phyloP scores from a whole-genome alignment of 75 land plant species.

The Sequoiadendron giganteum region DNA sequence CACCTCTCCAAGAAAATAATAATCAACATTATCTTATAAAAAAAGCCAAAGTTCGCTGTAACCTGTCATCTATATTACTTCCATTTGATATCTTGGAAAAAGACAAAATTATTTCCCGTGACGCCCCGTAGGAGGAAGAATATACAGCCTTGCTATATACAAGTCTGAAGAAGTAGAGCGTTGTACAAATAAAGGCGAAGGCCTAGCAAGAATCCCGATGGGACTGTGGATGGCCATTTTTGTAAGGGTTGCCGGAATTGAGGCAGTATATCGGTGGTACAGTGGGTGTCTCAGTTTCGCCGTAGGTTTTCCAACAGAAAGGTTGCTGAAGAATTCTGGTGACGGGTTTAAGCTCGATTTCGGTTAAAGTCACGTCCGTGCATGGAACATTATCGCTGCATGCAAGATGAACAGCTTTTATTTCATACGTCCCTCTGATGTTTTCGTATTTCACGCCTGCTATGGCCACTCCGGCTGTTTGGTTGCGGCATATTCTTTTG shows the following conservation, averaged over 20 bases:
- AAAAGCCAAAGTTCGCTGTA: too few relatives aligned
- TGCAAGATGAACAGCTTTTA: slow-evolving; percentile 66
- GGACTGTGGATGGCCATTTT: slow-evolving; percentile 27
- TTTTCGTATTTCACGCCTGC: slow-evolving; percentile 61
- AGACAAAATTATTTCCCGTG: too few relatives aligned
- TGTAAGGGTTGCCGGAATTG: slow-evolving; percentile 41
- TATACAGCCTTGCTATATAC: too few relatives aligned
- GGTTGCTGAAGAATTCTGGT: slow-evolving; percentile 35
- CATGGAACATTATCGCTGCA: slow-evolving; percentile 86
- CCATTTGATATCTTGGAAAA: too few relatives aligned
- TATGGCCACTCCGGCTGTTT: slow-evolving; percentile 61
- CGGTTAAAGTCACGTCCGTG: slow-evolving; percentile 47
- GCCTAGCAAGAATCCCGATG: slow-evolving; percentile 49
- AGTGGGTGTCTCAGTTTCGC: slow-evolving; percentile 42
- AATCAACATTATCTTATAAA: too few relatives aligned
- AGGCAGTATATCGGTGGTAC: slow-evolving; percentile 65
- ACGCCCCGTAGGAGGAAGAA: too few relatives aligned
- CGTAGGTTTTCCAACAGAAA: slow-evolving; percentile 84
- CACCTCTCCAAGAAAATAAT: too few relatives aligned
- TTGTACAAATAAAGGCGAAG: too few relatives aligned
- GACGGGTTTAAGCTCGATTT: slow-evolving; percentile 44
- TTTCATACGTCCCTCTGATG: slow-evolving; percentile 74
- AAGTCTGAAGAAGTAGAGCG: too few relatives aligned
- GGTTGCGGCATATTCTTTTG: slow-evolving; percentile 57
- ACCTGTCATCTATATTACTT: too few relatives aligned